phyloP scores from a whole-genome alignment of 2,329 filamentous ascomycete species.

The Cladophialophora psammophila region DNA sequence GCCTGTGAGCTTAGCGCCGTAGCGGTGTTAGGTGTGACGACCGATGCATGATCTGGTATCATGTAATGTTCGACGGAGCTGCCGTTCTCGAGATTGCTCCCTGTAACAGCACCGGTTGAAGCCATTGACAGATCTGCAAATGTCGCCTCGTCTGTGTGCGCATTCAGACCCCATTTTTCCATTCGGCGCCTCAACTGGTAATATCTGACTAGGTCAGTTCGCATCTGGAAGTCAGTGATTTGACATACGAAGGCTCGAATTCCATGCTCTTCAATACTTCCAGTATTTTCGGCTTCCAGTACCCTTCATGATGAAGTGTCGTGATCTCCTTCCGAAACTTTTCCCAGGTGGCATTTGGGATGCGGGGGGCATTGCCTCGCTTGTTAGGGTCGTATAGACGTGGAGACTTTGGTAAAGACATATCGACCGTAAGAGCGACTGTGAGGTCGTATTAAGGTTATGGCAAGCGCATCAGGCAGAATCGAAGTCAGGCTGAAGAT shows the following conservation, averaged over 20 bases:
- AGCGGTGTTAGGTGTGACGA: background rate
- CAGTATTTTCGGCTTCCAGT: background rate
- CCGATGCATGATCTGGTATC: background rate
- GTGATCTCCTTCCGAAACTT: background rate
- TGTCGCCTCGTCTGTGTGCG: background rate
- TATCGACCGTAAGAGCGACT: background rate
- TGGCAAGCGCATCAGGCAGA: background rate
- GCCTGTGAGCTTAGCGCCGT: background rate
- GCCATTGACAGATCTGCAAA: background rate
- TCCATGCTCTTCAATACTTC: constrained; percentile 1
- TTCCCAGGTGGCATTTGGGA: constrained; percentile 5
- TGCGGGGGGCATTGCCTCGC: constrained; percentile 13
- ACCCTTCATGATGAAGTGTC: background rate
- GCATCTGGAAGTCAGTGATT: background rate
- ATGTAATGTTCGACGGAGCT: background rate
- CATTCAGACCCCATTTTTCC: constrained; percentile 5
- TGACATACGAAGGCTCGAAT: constrained; percentile 10
- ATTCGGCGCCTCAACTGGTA: constrained; percentile 7
- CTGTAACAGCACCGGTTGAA: background rate
- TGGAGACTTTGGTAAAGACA: constrained; percentile 1
- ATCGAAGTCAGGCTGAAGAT: background rate
- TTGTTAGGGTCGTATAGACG: background rate
- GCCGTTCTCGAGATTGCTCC: background rate
- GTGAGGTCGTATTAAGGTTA: background rate
- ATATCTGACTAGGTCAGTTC: constrained; percentile 1